These are phyloP conservation scores for Petunia secreta DNA, from an alignment of 257 asterid genomes.

Conservation along the genomic window DNA sequence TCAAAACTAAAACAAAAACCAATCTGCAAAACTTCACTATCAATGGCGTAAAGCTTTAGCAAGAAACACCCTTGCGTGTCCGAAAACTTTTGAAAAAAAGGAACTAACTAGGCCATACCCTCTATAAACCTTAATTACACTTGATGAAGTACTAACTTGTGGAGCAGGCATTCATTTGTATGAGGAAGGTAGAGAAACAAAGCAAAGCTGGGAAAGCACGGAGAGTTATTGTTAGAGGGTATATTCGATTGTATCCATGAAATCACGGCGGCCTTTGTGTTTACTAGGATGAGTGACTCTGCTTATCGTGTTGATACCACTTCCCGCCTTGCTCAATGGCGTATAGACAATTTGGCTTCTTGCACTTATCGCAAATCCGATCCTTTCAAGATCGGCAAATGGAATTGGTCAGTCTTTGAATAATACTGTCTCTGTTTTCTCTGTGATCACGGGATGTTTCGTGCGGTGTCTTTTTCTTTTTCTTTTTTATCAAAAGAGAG, in stretches of 20 bases:
- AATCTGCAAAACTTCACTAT: conserved; percentile 43
- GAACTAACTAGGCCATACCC: conserved; percentile 28
- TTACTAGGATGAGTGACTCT: conserved; percentile 83
- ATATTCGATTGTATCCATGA: conserved; percentile 88
- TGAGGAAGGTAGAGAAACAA: conserved; percentile 43
- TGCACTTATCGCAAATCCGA: conserved; percentile 74
- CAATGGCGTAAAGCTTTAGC: conserved; percentile 66
- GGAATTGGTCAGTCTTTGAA: conserved; percentile 67
- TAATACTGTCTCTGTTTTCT: not conserved
- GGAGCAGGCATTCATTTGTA: conserved; percentile 26
- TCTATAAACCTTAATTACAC: not conserved
- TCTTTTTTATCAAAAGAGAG: not conserved
- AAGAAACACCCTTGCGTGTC: conserved; percentile 51
- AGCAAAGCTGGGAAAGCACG: conserved; percentile 94
- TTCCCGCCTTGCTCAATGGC: conserved; percentile 94
- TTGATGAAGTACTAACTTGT: not conserved
- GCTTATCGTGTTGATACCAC: conserved; percentile 91
- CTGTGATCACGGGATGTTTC: not conserved
- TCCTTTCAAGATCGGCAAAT: conserved; percentile 75
- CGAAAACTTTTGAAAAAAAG: conserved; percentile 41
- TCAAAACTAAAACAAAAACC: conserved; percentile 12
- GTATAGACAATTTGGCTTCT: conserved; percentile 69
- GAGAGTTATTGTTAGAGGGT: conserved; percentile 75
- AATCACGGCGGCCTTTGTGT: conserved; percentile 70
- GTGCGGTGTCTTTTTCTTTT: not conserved